Evolutionary conservation across 2,329 filamentous ascomycete genomes (phyloP), one percentile per base, ranked within the genome.

Genomic region (Orbilia quercus): DNA sequence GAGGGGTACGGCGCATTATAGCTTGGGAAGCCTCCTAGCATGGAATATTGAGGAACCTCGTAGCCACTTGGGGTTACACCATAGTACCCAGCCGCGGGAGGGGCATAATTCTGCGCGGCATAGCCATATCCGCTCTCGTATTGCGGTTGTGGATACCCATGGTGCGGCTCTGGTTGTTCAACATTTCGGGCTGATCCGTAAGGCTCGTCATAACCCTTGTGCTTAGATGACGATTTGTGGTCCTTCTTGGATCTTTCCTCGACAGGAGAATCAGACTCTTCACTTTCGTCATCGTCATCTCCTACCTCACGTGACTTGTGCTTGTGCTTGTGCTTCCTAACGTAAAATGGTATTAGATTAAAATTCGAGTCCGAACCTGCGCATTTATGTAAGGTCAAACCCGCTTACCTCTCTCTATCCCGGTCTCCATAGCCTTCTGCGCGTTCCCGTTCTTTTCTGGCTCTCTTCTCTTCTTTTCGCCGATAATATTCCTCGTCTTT

Each of bases 401-500:
- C n/a, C n/a, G 47, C 44, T 57, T 42, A 67, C 70, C 42, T 74
- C 38, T 63, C 60, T 16, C 28, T 51, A 28, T 58, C 42, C 16
- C 31, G n/a, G 7, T 42, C 57, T 31, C 45, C 59, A 14, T 65
- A 72, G 0, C 63, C 63, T 12, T 67, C 63, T 7, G 45, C 47
- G 9, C 64, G 64, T 28, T 72, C 67, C 5, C 67, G 67, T 22
- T 64, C 67, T 28, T 71, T 70, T 22, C 60, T 53, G 11, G 64
- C 66, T 36, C 42, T 64, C 20, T 59, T 45, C 48, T 75, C 66
- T 1, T 51, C 74, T 16, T 75, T 73, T 20, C 70, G 65, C 25
- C 65, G 53, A 34, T 74, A 74, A 28, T 75, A 75, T 3, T 67
- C 75, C 3, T 69, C 64, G 25, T 73, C 75, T 34, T 75, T 58